Base-by-base conservation (phyloP, 768 basidiomycete species). In the Fomitopsis serialis region DNA sequence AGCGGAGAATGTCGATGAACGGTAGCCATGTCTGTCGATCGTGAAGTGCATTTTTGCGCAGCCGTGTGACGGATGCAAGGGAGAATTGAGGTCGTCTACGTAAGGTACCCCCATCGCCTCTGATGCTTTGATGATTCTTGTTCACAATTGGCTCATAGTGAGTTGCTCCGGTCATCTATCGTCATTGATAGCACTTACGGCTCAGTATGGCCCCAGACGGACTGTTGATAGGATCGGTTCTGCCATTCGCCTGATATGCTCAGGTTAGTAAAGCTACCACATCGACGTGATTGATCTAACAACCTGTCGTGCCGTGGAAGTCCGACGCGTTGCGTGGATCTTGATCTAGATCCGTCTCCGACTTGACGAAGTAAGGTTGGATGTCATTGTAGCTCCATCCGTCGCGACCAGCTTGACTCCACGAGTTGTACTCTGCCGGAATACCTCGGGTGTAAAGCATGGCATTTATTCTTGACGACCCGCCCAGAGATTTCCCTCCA, bases 301-400 rank as follows among this genome's bases (percentile, higher is more conserved):
- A 11, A 32, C 29, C 29, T 32, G 29, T 11, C 5, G 11, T 32
- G 11, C 29, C 29, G 29, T 32, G 29, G 29, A 27, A 47, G 17
- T 25, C 29, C 29, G 29, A 32, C 6, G 11, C 29, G 6, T 11
- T 32, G 6, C 6, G 29, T 6, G 6, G 29, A 11, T 32, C 29
- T 32, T 32, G 46, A 32, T 47, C 46, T 34, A 8, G 24, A 34
- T 47, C 46, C 29, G 9, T 17, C 11, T 47, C 46, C 17, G 69
- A 68, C 56, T 68, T 73, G 22, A 58, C 45, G 50, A 73, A 74
- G 36, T 63, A 71, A 2, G 62, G 65, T 54, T 65, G 54, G 13
- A 74, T 50, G 2, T 68, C 68, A 7, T 65, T 57, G 52, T 68
- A 75, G 10, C 62, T 57, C 71, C 72, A 75, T 0, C 70, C 70